Evolutionary conservation across 169 alveolate genomes (phyloP).

Genomic region (Neospora caninum): DNA sequence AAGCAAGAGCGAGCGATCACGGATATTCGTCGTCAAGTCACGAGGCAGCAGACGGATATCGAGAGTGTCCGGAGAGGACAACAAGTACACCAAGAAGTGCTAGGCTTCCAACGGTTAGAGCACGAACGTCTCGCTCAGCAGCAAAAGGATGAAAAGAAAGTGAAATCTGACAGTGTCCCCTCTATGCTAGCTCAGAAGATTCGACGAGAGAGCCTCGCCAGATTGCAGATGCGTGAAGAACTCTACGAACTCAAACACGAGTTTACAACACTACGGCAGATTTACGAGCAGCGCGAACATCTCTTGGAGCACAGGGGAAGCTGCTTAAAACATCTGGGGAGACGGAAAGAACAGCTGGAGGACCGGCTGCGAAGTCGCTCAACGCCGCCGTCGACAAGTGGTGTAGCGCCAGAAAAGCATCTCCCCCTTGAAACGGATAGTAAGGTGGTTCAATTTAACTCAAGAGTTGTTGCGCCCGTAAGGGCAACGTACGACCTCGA

Average conservation of each 20-base stretch:
- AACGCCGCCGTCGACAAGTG: neutral
- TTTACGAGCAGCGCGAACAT: neutral
- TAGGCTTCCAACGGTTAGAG: neutral
- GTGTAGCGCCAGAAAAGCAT: neutral
- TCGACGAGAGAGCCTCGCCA: slow-evolving; percentile 12
- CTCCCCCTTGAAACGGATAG: neutral
- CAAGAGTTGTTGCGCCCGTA: too few relatives aligned
- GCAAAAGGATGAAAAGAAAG: neutral
- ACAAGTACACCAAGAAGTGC: neutral
- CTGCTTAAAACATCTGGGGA: neutral
- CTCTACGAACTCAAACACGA: neutral
- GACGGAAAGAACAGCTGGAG: neutral
- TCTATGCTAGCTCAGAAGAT: neutral
- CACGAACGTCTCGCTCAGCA: neutral
- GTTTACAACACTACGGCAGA: neutral
- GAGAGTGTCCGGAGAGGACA: neutral
- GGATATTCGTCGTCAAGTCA: neutral
- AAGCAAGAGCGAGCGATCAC: neutral
- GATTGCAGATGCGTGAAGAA: neutral
- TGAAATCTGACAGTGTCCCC: neutral
- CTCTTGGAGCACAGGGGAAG: neutral
- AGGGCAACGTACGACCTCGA: too few relatives aligned
- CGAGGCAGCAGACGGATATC: neutral
- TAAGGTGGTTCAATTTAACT: neutral
- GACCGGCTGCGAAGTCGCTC: neutral